Percentiles rank a stretch among this genome's conserved stretches.
These are phyloP conservation scores for Medicago truncatula DNA, from an alignment of 306 rosid species.

Conservation along the genomic window MtrunA17r5.0-ANR NC_053045.1:48357501-48358000, in stretches of 20 bases:
- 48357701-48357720: conserved; percentile 48
- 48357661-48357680: conserved; percentile 43
- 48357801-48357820: conserved; percentile 73
- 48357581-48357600: conserved; percentile 53
- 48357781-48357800: conserved; percentile 64
- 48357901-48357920: not conserved
- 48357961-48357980: conserved; percentile 74
- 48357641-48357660: conserved; percentile 49
- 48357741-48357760: conserved; percentile 55
- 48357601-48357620: conserved; percentile 74
- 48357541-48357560: conserved; percentile 49
- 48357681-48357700: conserved; percentile 47
- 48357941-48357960: conserved; percentile 79
- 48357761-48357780: conserved; percentile 55
- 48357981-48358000: conserved; percentile 79
- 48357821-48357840: conserved; percentile 64
- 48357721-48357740: conserved; percentile 57
- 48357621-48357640: conserved; percentile 38
- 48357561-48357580: conserved; percentile 45
- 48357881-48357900: too few relatives aligned
- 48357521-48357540: conserved; percentile 58
- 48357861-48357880: too few relatives aligned
- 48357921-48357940: conserved; percentile 73
- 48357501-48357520: conserved; percentile 52
- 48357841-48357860: not conserved